Evolutionary conservation across 192 early-diverging fungal species (phyloP), one percentile per base, ranked within the genome.

Genomic region (Paraglomus brasilianum): DNA sequence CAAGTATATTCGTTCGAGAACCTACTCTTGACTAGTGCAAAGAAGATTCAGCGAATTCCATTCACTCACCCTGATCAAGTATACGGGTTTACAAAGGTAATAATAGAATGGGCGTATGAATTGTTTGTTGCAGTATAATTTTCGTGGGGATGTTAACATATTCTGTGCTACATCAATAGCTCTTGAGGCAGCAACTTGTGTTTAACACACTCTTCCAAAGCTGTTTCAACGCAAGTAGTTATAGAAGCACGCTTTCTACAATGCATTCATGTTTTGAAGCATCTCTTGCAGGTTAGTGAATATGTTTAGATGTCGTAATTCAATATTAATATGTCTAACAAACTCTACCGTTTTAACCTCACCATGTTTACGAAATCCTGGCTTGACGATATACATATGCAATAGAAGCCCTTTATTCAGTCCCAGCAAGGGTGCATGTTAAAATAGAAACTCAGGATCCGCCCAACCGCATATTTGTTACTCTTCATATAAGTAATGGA

Each of bases 171-270:
- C n/a, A n/a, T n/a, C 13, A 10, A n/a, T 45, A 69, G 66, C 10
- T 57, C 14, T 69, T 69, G 40, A 39, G 66, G 2, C 66, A 69
- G 47, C 66, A 69, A 36, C 66, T 69, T 45, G 11, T 52, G n/a
- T 69, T 41, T 38, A 69, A 69, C 48, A 41, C 53, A 15, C 15
- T 69, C 14, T 69, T 57, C 39, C 66, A 69, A 69, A 69, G 66
- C n/a, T 52, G 48, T 43, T 69, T 69, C 19, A 69, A 69, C 58
- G 44, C 66, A 46, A 49, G 22, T 13, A 69, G 22, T 36, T 56
- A 69, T 30, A 38, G 36, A 45, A n/a, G n/a, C n/a, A n/a, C 24
- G 42, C 24, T 39, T 40, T 21, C 43, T 14, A 21, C 49, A 47
- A 17, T 63, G 4, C 15, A 40, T n/a, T 36, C 52, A 55, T 55